Evolutionary conservation across 345 rosid genomes (phyloP), one percentile per base, ranked within the genome.

Genomic region (Brassica napus): DNA sequence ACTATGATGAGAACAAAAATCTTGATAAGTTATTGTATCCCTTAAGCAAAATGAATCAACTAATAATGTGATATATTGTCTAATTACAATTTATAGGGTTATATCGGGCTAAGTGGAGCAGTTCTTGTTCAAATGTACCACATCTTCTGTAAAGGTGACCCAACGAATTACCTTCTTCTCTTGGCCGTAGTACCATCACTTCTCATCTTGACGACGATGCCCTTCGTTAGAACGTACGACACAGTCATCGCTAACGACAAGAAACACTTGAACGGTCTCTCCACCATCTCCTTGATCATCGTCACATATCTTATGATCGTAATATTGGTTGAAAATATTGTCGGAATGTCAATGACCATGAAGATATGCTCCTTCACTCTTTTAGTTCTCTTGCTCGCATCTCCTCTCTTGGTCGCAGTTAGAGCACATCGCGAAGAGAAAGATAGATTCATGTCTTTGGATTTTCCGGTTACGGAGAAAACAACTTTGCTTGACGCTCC

Each of bases 31-130:
- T 28, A n/a, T n/a, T 69, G 42, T 30, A 1, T 60, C 42, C 8
- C 3, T 55, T 24, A 28, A 15, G 16, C 65, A 69, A 67, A 68
- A 23, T 12, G 21, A 24, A 39, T 21, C 54, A 39, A 23, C 4
- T 64, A 64, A 18, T 4, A 67, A 67, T 44, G 3, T 44, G 55
- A 0, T 77, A 8, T 71, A 11, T 64, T 37, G 65, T 24, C 1
- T 9, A 11, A 52, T 35, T 9, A 0, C 1, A 54, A 28, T 65
- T 5, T 18, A 18, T 21, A 94, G 98, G 97, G 97, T 3, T 94
- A 88, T 86, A 87, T 92, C 23, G 98, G 98, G 72, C 85, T 94
- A 77, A 88, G 98, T 73, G 95, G 97, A 60, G 97, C 97, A 28
- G 81, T 90, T 10, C 80, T 94, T 5, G 91, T 92, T 80, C 97